These are phyloP conservation scores for Candolleomyces efflorescens DNA, from an alignment of 768 basidiomycete genomes.

Conservation along the genomic window DNA sequence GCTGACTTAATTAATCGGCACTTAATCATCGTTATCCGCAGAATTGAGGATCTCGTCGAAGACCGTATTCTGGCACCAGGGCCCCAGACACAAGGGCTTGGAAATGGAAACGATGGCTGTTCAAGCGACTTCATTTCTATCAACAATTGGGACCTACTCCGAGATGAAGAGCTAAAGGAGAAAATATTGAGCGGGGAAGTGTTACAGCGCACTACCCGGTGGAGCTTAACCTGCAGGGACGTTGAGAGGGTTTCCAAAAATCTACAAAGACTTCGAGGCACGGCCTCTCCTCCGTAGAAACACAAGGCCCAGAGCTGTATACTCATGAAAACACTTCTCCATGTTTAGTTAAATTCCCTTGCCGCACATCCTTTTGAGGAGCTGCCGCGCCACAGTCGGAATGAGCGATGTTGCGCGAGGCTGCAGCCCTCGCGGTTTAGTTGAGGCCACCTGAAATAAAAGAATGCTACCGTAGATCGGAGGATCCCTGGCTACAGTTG, in stretches of 20 bases:
- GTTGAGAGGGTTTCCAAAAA: conserved; percentile 48
- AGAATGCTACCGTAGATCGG: too few species aligned
- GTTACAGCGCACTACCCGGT: conserved; percentile 55
- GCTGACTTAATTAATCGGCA: background rate
- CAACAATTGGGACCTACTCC: conserved; percentile 57
- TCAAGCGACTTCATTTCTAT: conserved; percentile 23
- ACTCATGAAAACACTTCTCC: background rate
- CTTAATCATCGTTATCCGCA: conserved; percentile 11
- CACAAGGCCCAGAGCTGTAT: background rate
- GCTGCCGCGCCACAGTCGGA: too few species aligned
- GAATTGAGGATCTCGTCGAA: conserved; percentile 54
- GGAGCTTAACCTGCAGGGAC: conserved; percentile 85
- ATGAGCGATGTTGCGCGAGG: too few species aligned
- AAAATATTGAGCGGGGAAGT: conserved; percentile 44
- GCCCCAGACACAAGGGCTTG: conserved; percentile 17
- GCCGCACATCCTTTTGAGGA: too few species aligned
- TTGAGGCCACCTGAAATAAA: too few species aligned
- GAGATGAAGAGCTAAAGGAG: conserved; percentile 31
- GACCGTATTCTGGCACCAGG: conserved; percentile 37
- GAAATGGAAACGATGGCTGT: conserved; percentile 5
- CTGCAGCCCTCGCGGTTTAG: too few species aligned
- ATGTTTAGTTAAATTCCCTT: too few species aligned
- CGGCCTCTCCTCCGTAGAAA: background rate
- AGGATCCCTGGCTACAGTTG: too few species aligned
- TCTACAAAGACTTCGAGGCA: background rate